Base-by-base conservation (phyloP, 2,329 filamentous ascomycete species). In the Metarhizium sp. region DNA sequence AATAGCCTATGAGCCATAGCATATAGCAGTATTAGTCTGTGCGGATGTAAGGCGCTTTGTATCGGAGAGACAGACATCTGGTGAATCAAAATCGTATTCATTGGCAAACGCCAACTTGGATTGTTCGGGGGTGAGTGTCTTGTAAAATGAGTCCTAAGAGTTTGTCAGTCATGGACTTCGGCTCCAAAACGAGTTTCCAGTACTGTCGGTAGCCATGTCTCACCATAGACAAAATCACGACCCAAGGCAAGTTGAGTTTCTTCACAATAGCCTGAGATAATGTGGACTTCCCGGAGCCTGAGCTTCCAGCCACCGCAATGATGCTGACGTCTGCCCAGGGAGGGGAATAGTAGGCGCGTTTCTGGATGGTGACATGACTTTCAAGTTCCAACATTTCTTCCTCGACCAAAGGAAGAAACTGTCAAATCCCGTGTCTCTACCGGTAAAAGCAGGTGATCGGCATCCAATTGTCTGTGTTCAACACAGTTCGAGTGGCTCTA, bases 291-390 rank as follows among this genome's bases (percentile, higher is more conserved):
- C 92, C 73, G 30, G 92, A 97, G 46, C 94, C 94, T 32, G 92
- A 97, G 72, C 90, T 94, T 42, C 94, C 94, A 61, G 94, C 92
- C 64, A 99, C 87, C 52, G 91, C 94, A 69, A 99, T 96, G 65
- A 99, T 96, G 74, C 89, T 92, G 63, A 96, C 85, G 72, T 97
- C 88, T 52, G 88, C 89, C 94, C 94, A 99, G 70, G 94, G 94
- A 58, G 94, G 94, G 59, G 86, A 88, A 73, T 97, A 99, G 63
- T 91, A 87, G 60, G 84, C 85, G 66, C 78, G 72, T 61, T 77
- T 80, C 60, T 78, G 75, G 50, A 84, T 73, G 16, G 78, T 76
- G 60, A 74, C 69, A 69, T 76, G 73, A 55, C 69, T 72, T 59
- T 73, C 70, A 40, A 69, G 60, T 49, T 62, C 62, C 38, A 64